phyloP scores from a whole-genome alignment of 768 basidiomycete species.

The Pluteus cervinus region DNA sequence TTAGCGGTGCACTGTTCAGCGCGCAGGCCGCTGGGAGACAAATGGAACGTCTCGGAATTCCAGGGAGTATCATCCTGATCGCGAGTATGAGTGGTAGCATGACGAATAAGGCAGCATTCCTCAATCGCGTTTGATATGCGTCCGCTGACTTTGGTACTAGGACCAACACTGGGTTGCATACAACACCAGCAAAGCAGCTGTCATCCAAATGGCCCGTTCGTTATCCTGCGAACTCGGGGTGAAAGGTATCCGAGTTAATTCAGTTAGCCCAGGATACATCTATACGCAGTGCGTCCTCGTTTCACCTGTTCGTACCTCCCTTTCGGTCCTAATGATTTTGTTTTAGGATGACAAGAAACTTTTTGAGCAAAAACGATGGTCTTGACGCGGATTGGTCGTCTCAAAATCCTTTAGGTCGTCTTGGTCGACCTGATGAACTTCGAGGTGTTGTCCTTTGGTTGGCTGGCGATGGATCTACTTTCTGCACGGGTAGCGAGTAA shows the following conservation, averaged over 20 bases:
- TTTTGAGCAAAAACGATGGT: slow-evolving; percentile 48
- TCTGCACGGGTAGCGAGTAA: slow-evolving; percentile 68
- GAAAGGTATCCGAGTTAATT: slow-evolving; percentile 64
- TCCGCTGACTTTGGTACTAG: slow-evolving; percentile 25
- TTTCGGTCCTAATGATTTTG: background rate
- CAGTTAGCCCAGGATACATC: slow-evolving; percentile 67
- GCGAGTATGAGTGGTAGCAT: slow-evolving; percentile 60
- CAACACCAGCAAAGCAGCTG: slow-evolving; percentile 71
- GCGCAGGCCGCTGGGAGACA: slow-evolving; percentile 56
- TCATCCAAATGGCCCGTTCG: slow-evolving; percentile 73
- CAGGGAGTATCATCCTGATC: slow-evolving; percentile 53
- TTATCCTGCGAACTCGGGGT: slow-evolving; percentile 72
- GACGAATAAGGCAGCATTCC: slow-evolving; percentile 44
- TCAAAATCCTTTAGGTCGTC: slow-evolving; percentile 57
- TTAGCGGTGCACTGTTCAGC: slow-evolving; percentile 51
- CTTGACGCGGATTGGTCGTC: slow-evolving; percentile 50
- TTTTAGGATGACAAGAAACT: slow-evolving; percentile 54
- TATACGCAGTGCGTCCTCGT: slow-evolving; percentile 46
- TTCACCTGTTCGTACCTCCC: background rate
- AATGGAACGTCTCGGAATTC: slow-evolving; percentile 42
- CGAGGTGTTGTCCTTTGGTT: slow-evolving; percentile 64
- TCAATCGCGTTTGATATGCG: background rate
- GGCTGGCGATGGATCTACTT: slow-evolving; percentile 63
- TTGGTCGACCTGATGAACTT: slow-evolving; percentile 65
- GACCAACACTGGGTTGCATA: slow-evolving; percentile 67